Evolutionary conservation across 2,329 filamentous ascomycete genomes (phyloP).

Genomic region (Epichloe sp.): DNA sequence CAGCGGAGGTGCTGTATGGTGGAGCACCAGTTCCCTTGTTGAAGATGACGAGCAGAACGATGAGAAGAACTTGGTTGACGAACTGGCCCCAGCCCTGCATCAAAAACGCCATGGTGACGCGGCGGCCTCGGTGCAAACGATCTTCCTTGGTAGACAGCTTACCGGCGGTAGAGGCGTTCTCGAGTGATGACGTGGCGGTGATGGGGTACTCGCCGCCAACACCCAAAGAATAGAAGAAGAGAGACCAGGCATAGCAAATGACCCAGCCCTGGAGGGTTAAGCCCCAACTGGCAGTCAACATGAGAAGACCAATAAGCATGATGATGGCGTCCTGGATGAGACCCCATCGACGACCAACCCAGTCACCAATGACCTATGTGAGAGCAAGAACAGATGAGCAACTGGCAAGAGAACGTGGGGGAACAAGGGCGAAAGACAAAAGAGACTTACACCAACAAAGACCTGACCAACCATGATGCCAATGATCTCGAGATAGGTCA

Average conservation of each 20-base stretch:
- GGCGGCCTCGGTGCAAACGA: slow-evolving; percentile 86
- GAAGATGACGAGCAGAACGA: slow-evolving; percentile 77
- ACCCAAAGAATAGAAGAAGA: slow-evolving; percentile 62
- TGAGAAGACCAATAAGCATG: slow-evolving; percentile 86
- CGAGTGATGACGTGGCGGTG: slow-evolving; percentile 90
- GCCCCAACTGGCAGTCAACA: slow-evolving; percentile 88
- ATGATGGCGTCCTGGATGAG: slow-evolving; percentile 86
- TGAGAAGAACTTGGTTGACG: slow-evolving; percentile 82
- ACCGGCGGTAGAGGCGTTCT: slow-evolving; percentile 74
- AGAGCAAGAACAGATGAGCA: slow-evolving; percentile 9
- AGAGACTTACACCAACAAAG: slow-evolving; percentile 55
- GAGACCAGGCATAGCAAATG: slow-evolving; percentile 88
- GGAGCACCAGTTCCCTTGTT: slow-evolving; percentile 61
- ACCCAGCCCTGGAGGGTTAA: slow-evolving; percentile 83
- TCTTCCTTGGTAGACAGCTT: slow-evolving; percentile 84
- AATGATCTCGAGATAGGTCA: slow-evolving; percentile 84
- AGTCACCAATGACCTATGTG: slow-evolving; percentile 43
- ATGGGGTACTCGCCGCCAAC: slow-evolving; percentile 89
- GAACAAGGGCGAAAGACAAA: background rate
- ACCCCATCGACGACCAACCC: slow-evolving; percentile 86
- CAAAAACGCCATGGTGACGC: slow-evolving; percentile 89
- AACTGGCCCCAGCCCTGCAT: slow-evolving; percentile 99
- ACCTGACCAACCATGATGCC: slow-evolving; percentile 95
- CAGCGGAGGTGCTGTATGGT: slow-evolving; percentile 64
- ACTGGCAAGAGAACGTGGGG: background rate